Evolutionary conservation across 75 land plant species (phyloP).

Genomic region (Cryptomeria japonica): DNA sequence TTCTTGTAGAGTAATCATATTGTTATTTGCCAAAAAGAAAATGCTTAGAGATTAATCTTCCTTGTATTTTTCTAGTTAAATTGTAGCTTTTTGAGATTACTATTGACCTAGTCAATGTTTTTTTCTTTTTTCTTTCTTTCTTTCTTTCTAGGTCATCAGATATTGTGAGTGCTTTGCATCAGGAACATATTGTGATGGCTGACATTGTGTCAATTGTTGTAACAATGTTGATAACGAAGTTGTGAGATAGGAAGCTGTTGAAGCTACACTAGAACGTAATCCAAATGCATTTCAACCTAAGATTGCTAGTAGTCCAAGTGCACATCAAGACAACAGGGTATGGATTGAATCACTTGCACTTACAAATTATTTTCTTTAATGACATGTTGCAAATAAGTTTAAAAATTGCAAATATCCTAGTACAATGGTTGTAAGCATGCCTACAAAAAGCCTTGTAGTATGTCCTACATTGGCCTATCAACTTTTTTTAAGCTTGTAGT

Average conservation of each 20-base stretch:
- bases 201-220: slow-evolving; percentile 90
- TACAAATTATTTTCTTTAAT: not conserved
- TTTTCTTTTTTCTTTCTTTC: not conserved
- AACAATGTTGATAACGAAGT: slow-evolving; percentile 94
- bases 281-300: slow-evolving; percentile 98
- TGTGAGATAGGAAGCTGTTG: slow-evolving; percentile 89
- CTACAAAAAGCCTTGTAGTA: not conserved
- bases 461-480: too few species aligned
- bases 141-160: slow-evolving; percentile 36
- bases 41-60: not conserved
- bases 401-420: not conserved
- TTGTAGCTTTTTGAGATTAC: not conserved
- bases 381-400: not conserved
- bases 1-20: not conserved
- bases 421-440: not conserved
- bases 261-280: slow-evolving; percentile 91
- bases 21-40: not conserved
- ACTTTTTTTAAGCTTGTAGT: too few species aligned
- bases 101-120: not conserved
- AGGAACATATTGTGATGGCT: slow-evolving; percentile 96
- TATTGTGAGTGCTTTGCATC: slow-evolving; percentile 99
- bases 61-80: slow-evolving; percentile 7
- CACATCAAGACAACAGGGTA: slow-evolving; percentile 66
- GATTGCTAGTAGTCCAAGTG: slow-evolving; percentile 90
- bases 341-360: slow-evolving; percentile 12